These are phyloP conservation scores for Micromonas pusilla DNA, from an alignment of 139 green algal genomes.

Conservation along the genomic window DNA sequence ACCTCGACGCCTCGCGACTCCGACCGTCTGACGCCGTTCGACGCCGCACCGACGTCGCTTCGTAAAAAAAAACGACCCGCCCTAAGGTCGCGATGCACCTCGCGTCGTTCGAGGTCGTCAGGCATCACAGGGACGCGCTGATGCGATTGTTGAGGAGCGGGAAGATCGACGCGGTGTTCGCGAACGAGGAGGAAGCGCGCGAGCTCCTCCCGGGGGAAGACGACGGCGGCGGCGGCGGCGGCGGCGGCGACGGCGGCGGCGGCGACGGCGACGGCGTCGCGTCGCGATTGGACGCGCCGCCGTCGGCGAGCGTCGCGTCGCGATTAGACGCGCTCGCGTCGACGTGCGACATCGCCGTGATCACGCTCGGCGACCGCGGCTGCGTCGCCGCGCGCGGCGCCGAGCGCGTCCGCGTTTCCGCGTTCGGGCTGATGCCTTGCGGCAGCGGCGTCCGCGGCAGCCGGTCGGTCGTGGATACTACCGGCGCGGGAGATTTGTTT, in stretches of 20 bases:
- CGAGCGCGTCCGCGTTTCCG: neutral
- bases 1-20: too few relatives aligned
- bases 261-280: too few relatives aligned
- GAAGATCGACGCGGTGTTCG: conserved; percentile 37
- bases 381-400: conserved; percentile 37
- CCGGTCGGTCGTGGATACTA: conserved; percentile 57
- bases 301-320: neutral
- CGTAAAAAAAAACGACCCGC: too few relatives aligned
- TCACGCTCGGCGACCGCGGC: conserved; percentile 54
- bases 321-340: conserved; percentile 39
- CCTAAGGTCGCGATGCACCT: conserved; percentile 58
- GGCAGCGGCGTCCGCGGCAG: too few relatives aligned
- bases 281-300: neutral
- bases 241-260: too few relatives aligned
- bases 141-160: neutral
- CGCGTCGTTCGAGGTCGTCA: conserved; percentile 62
- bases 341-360: conserved; percentile 42
- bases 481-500: conserved; percentile 62
- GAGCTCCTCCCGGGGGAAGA: conserved; percentile 36
- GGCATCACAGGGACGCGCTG: conserved; percentile 30
- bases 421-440: too few relatives aligned
- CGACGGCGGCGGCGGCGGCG: too few relatives aligned
- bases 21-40: too few relatives aligned
- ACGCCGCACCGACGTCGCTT: too few relatives aligned
- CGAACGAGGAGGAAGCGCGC: conserved; percentile 56